A percentile compares a stretch with the other conserved stretches of the same genome.
phyloP scores from a whole-genome alignment of 768 basidiomycete genomes.

The Clitopilus hobsonii region DNA sequence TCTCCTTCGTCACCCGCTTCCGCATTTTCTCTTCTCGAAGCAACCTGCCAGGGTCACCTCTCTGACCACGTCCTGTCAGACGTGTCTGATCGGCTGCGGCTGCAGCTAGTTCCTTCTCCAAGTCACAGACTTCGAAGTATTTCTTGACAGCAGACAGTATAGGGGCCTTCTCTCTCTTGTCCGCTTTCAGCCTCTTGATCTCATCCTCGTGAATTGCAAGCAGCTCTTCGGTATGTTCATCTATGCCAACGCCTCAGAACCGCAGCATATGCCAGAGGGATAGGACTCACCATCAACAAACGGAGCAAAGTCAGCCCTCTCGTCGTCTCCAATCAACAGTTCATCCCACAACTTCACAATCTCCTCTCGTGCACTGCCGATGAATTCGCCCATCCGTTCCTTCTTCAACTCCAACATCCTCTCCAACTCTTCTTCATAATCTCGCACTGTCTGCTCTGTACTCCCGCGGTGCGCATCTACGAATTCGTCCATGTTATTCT shows the following conservation, averaged over 20 bases:
- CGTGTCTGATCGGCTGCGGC: conserved; percentile 79
- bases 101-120: conserved; percentile 83
- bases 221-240: conserved; percentile 87
- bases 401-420: conserved; percentile 87
- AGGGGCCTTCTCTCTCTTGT: conserved; percentile 72
- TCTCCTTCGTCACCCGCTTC: conserved; percentile 88
- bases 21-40: conserved; percentile 96
- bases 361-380: conserved; percentile 76
- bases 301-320: conserved; percentile 74
- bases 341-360: conserved; percentile 82
- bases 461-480: conserved; percentile 83
- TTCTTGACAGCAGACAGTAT: conserved; percentile 74
- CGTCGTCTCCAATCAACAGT: conserved; percentile 80
- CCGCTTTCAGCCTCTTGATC: conserved; percentile 75
- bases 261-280: conserved; percentile 3
- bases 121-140: conserved; percentile 88
- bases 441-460: conserved; percentile 67
- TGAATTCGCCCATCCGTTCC: conserved; percentile 82
- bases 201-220: conserved; percentile 82
- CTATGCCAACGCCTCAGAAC: conserved; percentile 31
- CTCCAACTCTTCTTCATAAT: conserved; percentile 88
- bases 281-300: conserved; percentile 70
- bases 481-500: conserved; percentile 86
- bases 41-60: conserved; percentile 70
- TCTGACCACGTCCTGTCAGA: conserved; percentile 72